Evolutionary conservation across 2,329 filamentous ascomycete genomes (phyloP), one percentile per base, ranked within the genome.

Genomic region (Drechslerella stenobrocha): DNA sequence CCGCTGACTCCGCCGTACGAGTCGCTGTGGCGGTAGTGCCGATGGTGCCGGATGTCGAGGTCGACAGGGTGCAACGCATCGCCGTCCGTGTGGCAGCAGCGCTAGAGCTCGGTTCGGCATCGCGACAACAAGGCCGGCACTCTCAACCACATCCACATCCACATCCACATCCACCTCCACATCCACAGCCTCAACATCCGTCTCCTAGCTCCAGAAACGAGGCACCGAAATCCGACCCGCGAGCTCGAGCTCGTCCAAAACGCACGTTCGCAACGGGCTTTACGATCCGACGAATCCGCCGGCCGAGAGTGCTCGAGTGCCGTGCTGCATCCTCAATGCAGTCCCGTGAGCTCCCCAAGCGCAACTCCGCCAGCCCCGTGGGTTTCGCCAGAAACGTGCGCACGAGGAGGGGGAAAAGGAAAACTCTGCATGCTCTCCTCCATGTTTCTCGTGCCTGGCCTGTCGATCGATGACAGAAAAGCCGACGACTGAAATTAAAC

Each of bases 211-310:
- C 40, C 46, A 22, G n/a, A 45, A 40, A n/a, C n/a, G n/a, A n/a
- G n/a, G 47, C 30, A 35, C 63, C 63, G 55, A 67, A 46, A 45
- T 67, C 48, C 63, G 55, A 55, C 35, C 48, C 61, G 53, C 48
- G 52, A 57, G 44, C 52, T 40, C 37, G 60, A 55, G 63, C 63
- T 67, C 63, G 55, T 59, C 48, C 44, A 55, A 59, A n/a, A 30
- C n/a, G 8, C 9, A 57, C 51, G 44, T 50, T 50, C 35, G 32
- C 2, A 5, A 42, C 3, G 15, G 15, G 37, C n/a, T 2, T 42
- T 18, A 42, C 15, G 9, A 42, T 20, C 37, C 37, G 37, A 42
- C 15, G 15, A 30, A 30, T 5, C 5, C 28, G 28, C 28, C 28
- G 28, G 28, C 28, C 5, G 9, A 42, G 37, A 42, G 37, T 42